Conservation (phyloP, 2,329 filamentous ascomycete genomes). For the Neofusicoccum ribis region DNA sequence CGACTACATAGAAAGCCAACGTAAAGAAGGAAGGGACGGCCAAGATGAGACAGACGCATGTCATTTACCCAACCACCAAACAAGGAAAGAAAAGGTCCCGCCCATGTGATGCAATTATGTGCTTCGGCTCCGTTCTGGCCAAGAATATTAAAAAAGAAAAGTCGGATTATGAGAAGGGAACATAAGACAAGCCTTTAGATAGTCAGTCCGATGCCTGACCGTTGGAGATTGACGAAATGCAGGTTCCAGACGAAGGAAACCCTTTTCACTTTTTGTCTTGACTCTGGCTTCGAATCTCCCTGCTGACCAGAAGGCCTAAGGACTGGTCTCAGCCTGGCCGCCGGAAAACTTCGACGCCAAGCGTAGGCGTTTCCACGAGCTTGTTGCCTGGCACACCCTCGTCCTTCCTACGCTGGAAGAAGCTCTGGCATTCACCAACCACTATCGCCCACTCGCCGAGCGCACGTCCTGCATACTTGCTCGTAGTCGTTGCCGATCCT, state of each 20-base stretch:
- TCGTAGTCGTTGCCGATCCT: conserved; percentile 41
- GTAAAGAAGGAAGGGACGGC: neutral
- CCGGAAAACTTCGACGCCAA: conserved; percentile 65
- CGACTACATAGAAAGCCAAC: neutral
- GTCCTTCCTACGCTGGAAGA: conserved; percentile 71
- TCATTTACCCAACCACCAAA: neutral
- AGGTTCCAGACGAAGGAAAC: neutral
- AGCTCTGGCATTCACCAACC: conserved; percentile 77
- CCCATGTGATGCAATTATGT: conserved; percentile 17
- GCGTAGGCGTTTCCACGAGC: conserved; percentile 68
- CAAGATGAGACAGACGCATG: conserved; percentile 2
- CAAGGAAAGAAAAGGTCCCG: conserved; percentile 2
- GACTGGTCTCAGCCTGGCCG: conserved; percentile 36
- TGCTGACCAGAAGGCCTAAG: neutral
- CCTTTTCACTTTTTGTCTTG: neutral
- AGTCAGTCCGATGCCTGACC: neutral
- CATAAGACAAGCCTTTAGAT: neutral
- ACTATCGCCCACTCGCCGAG: conserved; percentile 77
- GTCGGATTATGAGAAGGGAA: neutral
- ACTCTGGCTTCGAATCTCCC: neutral
- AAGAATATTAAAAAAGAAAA: neutral
- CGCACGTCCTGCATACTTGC: conserved; percentile 68
- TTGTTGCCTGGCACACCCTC: conserved; percentile 68
- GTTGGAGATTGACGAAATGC: neutral
- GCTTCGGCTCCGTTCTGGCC: conserved; percentile 1